These are phyloP conservation scores for Calonectria pseudoreteaudii DNA, from an alignment of 2,329 filamentous ascomycete species.

Conservation along the genomic window DNA sequence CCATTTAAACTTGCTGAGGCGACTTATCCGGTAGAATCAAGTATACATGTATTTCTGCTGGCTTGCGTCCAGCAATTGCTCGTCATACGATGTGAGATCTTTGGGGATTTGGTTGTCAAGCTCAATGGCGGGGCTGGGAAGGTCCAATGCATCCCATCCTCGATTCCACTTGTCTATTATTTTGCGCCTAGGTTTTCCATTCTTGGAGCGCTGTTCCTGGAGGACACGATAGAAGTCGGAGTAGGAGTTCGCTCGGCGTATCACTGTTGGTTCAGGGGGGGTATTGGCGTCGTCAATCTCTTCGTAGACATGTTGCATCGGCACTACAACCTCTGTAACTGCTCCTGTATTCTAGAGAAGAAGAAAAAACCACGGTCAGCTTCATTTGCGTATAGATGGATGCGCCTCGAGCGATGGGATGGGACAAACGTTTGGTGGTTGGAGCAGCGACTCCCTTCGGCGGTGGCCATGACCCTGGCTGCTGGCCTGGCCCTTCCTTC, in stretches of 20 bases:
- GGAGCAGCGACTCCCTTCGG: constrained; percentile 77
- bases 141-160: constrained; percentile 63
- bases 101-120: constrained; percentile 40
- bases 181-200: constrained; percentile 55
- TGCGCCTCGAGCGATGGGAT: constrained; percentile 1
- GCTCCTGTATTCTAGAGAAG: constrained; percentile 64
- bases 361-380: constrained; percentile 35
- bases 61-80: constrained; percentile 81
- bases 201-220: constrained; percentile 66
- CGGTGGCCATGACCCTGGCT: constrained; percentile 65
- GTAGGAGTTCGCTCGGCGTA: constrained; percentile 78
- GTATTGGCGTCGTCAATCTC: constrained; percentile 65
- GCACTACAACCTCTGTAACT: constrained; percentile 62
- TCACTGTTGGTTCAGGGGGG: constrained; percentile 74
- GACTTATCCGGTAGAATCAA: neutral
- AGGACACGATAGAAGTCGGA: constrained; percentile 79
- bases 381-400: constrained; percentile 33
- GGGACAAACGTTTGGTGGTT: constrained; percentile 68
- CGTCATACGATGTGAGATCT: constrained; percentile 59
- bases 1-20: neutral
- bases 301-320: constrained; percentile 70
- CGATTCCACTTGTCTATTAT: constrained; percentile 54
- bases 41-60: constrained; percentile 86
- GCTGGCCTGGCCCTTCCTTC: constrained; percentile 61
- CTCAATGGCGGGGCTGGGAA: constrained; percentile 40